Evolutionary conservation across 2,329 filamentous ascomycete species (phyloP), one percentile per base, ranked within the genome.

Genomic region (Paecilomyces dactylethromorphus): DNA sequence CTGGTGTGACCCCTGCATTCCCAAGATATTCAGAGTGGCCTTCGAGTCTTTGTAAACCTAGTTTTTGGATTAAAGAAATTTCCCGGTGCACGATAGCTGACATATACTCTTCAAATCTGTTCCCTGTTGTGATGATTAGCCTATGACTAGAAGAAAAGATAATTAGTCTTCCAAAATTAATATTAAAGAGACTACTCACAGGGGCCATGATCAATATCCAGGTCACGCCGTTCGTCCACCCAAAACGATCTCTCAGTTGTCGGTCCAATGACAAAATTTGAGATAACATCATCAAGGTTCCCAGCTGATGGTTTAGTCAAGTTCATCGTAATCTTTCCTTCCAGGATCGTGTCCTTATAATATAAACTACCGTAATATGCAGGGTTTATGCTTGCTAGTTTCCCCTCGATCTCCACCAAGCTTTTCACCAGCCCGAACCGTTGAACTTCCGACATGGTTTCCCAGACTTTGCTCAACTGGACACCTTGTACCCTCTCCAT

Each of bases 161-260:
- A 45, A 45, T n/a, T n/a, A n/a, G 18, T n/a, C 5, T n/a, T 8
- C 3, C 6, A n/a, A 45, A 45, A 45, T 5, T 3, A 18, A 18
- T 3, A 7, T 15, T n/a, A 4, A 15, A 18, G 15, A 45, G 6
- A 45, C 6, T 45, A 45, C 13, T 45, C 7, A 65, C 62, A 65
- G 31, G 64, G 62, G 1, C 62, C 64, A 8, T 55, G 53, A 62
- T 77, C 71, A 57, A 75, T 68, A 31, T 62, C 35, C 67, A 75
- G 73, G 7, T 49, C 59, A 50, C 68, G 65, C 51, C 73, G 68
- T 62, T 75, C 66, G 57, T 67, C 67, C 6, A 65, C 65, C 76
- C 61, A 64, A 50, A 63, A 67, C 3, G 55, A 55, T 18, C 61
- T 53, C 10, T 63, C 53, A 15, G 62, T 63, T 55, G 56, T 59